Percentiles rank a stretch among this genome's conserved stretches.
Conservation (phyloP, 495 filamentous ascomycete species). For the Lophiotrema nucula region DNA sequence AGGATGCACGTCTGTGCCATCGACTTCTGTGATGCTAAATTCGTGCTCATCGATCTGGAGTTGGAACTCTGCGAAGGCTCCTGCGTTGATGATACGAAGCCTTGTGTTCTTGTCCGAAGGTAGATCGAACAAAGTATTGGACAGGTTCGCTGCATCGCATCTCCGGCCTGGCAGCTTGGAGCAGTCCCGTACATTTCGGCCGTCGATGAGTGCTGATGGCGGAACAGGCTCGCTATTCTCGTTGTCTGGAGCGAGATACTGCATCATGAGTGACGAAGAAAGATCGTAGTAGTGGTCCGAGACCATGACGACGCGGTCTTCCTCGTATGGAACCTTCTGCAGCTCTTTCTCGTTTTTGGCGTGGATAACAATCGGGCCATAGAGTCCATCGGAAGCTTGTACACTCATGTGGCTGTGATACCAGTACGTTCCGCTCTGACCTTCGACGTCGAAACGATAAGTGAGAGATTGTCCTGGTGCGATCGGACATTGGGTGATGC, state of each 20-base stretch:
- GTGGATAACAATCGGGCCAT: constrained; percentile 58
- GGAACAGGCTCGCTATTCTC: constrained; percentile 45
- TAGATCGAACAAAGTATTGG: constrained; percentile 30
- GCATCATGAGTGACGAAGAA: constrained; percentile 48
- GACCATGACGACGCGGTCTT: constrained; percentile 56
- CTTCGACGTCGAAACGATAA: constrained; percentile 38
- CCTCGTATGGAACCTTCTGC: constrained; percentile 46
- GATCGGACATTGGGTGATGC: constrained; percentile 35
- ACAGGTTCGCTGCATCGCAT: constrained; percentile 40
- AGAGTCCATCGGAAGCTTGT: constrained; percentile 51
- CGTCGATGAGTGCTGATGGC: constrained; percentile 57
- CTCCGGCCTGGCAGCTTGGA: constrained; percentile 44
- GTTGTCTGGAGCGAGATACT: constrained; percentile 53
- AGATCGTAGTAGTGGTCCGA: constrained; percentile 60
- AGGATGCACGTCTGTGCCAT: constrained; percentile 27
- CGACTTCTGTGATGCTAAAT: constrained; percentile 31
- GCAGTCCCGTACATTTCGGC: constrained; percentile 51
- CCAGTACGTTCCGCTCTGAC: constrained; percentile 42
- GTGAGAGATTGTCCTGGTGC: constrained; percentile 38
- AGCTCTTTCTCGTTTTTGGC: constrained; percentile 44
- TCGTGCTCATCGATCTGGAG: constrained; percentile 35
- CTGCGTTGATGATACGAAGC: constrained; percentile 40
- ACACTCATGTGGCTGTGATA: constrained; percentile 40
- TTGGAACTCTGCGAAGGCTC: constrained; percentile 31
- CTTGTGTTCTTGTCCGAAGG: constrained; percentile 32